Conservation (phyloP, 2,329 filamentous ascomycete genomes). For the Helotiales sp. region DNA sequence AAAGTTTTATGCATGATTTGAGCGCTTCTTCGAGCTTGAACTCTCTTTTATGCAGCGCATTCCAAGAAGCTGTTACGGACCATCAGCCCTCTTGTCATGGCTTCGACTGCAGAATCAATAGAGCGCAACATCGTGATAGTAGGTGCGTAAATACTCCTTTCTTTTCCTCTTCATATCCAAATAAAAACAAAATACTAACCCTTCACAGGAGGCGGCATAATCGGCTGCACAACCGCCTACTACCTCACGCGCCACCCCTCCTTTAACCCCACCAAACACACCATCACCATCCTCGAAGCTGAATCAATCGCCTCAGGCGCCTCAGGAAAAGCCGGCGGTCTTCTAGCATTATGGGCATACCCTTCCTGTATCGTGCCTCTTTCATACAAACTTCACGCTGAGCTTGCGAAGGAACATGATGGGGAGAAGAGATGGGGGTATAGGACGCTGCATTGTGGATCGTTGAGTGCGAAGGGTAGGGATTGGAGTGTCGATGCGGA, state of each 20-base stretch:
- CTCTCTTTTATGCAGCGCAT: not conserved
- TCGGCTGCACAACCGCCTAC: slow-evolving; percentile 90
- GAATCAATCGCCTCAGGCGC: slow-evolving; percentile 85
- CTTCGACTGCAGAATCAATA: slow-evolving; percentile 25
- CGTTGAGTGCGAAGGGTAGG: slow-evolving; percentile 37
- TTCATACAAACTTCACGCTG: slow-evolving; percentile 80
- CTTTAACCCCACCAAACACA: slow-evolving; percentile 76
- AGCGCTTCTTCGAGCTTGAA: no score
- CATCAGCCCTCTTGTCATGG: slow-evolving; percentile 18
- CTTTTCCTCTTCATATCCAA: not conserved
- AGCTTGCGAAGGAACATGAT: slow-evolving; percentile 82
- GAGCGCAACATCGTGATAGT: slow-evolving; percentile 42
- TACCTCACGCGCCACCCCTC: slow-evolving; percentile 85
- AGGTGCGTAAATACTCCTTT: slow-evolving; percentile 32
- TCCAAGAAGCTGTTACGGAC: slow-evolving; percentile 6
- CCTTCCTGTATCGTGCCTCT: slow-evolving; percentile 82
- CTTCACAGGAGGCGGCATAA: slow-evolving; percentile 75
- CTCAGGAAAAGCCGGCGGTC: slow-evolving; percentile 91
- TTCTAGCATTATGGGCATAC: slow-evolving; percentile 92
- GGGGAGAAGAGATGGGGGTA: slow-evolving; percentile 88
- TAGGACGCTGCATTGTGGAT: slow-evolving; percentile 74
- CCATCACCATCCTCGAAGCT: slow-evolving; percentile 86
- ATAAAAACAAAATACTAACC: slow-evolving; percentile 5
- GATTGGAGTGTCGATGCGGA: slow-evolving; percentile 9
- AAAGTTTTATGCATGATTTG: not conserved